Percentiles rank a stretch among this genome's conserved stretches.
phyloP scores from a whole-genome alignment of 495 filamentous ascomycete species.

The Penicillium turbatum region DNA sequence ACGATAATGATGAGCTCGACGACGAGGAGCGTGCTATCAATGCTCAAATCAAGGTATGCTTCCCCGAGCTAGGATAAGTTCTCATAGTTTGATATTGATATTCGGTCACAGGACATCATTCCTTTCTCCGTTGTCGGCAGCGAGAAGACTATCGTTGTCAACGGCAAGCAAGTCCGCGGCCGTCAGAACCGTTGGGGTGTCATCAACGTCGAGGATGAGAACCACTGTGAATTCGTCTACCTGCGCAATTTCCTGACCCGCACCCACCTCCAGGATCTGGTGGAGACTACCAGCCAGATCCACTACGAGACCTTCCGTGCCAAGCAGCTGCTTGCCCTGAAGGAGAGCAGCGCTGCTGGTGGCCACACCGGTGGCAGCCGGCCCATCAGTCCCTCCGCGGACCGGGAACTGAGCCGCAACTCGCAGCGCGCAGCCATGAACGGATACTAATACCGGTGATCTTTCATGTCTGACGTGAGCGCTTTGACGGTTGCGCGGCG shows the following conservation, averaged over 20 bases:
- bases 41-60: slow-evolving; percentile 84
- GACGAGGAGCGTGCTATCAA: slow-evolving; percentile 94
- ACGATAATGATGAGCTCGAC: slow-evolving; percentile 98
- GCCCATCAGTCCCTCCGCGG: slow-evolving; percentile 90
- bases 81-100: background rate
- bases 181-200: slow-evolving; percentile 99
- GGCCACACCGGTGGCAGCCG: slow-evolving; percentile 70
- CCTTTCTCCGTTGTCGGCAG: slow-evolving; percentile 98
- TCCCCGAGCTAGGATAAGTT: background rate
- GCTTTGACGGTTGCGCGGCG: slow-evolving; percentile 14
- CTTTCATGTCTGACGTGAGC: slow-evolving; percentile 14
- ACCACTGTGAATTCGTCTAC: slow-evolving; percentile 99
- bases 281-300: slow-evolving; percentile 99
- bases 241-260: slow-evolving; percentile 96
- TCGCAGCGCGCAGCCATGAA: slow-evolving; percentile 98
- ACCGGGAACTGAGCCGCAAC: slow-evolving; percentile 92
- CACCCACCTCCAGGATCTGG: slow-evolving; percentile 94
- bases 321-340: slow-evolving; percentile 95
- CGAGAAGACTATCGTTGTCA: slow-evolving; percentile 95
- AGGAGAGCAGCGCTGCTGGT: slow-evolving; percentile 88
- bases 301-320: slow-evolving; percentile 99
- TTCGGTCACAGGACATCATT: slow-evolving; percentile 73
- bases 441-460: slow-evolving; percentile 64
- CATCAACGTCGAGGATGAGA: slow-evolving; percentile 99
- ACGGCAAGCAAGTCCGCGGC: slow-evolving; percentile 95